These are phyloP conservation scores for Pyricularia pennisetigena DNA, from an alignment of 2,329 filamentous ascomycete genomes.

Conservation along the genomic window DNA sequence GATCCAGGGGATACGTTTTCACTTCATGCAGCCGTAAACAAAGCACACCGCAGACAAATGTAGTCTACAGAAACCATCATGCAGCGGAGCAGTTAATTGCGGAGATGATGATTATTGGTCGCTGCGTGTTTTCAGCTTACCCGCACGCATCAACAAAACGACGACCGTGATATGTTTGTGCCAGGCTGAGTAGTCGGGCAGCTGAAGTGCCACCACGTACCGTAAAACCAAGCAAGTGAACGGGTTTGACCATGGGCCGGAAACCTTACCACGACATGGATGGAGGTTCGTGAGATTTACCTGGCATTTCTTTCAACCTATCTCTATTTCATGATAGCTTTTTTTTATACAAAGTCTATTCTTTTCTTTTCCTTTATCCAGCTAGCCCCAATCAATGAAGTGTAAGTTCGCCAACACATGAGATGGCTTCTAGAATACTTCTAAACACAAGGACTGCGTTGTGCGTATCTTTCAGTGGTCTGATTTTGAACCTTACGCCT, in stretches of 20 bases:
- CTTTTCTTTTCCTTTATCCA: not conserved
- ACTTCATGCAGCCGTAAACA: not conserved
- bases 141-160: not conserved
- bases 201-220: not conserved
- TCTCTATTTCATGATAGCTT: too few species aligned
- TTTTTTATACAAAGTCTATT: not conserved
- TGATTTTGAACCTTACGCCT: not conserved
- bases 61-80: not conserved
- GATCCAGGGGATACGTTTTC: not conserved
- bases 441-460: not conserved
- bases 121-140: not conserved
- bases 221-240: too few species aligned
- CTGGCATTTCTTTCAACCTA: not conserved
- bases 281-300: not conserved
- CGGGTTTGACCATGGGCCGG: not conserved
- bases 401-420: not conserved
- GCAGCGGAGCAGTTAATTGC: not conserved
- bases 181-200: not conserved
- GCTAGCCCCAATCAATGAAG: not conserved
- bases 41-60: not conserved
- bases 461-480: not conserved
- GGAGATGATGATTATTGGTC: not conserved
- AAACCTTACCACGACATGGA: not conserved
- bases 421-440: not conserved
- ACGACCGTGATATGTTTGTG: not conserved